phyloP scores from a whole-genome alignment of 345 rosid genomes.

The thale cress (Arabidopsis thaliana) region TAIR10.1 NC_003076.8:19344501-19345000 shows the following conservation, averaged over 20 bases:
- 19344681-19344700: constrained; percentile 65
- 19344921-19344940: constrained; percentile 69
- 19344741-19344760: constrained; percentile 44
- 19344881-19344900: constrained; percentile 35
- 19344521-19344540: neutral
- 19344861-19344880: neutral
- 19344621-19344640: constrained; percentile 73
- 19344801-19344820: constrained; percentile 91
- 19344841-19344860: neutral
- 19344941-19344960: constrained; percentile 44
- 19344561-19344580: neutral
- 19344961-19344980: constrained; percentile 55
- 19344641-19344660: constrained; percentile 78
- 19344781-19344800: constrained; percentile 70
- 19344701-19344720: neutral
- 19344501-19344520: constrained; percentile 78
- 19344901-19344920: constrained; percentile 80
- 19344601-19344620: constrained; percentile 67
- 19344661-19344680: constrained; percentile 83
- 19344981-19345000: constrained; percentile 5
- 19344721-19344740: neutral
- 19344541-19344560: neutral
- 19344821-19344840: constrained; percentile 60
- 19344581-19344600: constrained; percentile 62
- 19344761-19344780: constrained; percentile 81